Conservation (phyloP, 129 eudicot genomes). For the carrot (Daucus carota) region DNA sequence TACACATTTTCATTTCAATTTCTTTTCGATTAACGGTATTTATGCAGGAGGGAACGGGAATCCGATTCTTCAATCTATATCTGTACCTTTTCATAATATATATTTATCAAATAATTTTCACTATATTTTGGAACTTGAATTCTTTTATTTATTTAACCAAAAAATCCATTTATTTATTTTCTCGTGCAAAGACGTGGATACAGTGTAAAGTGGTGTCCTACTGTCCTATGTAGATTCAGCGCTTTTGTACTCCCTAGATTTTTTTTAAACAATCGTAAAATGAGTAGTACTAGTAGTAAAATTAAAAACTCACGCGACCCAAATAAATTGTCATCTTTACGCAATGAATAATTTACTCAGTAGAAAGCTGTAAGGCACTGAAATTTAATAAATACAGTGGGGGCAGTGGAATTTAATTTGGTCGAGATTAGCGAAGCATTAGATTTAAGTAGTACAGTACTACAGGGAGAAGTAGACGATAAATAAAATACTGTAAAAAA, state of each 20-base stretch:
- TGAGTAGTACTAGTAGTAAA: too few relatives aligned
- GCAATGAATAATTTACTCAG: neutral
- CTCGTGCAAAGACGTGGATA: too few relatives aligned
- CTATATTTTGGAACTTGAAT: too few relatives aligned
- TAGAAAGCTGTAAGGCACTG: neutral
- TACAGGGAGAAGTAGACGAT: neutral
- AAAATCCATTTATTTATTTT: too few relatives aligned
- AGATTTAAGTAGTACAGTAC: neutral
- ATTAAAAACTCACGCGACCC: too few relatives aligned
- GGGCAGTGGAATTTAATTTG: constrained; percentile 8
- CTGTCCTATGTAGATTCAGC: too few relatives aligned
- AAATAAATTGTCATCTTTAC: neutral
- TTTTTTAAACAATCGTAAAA: too few relatives aligned
- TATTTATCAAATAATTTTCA: too few relatives aligned
- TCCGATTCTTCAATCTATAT: neutral
- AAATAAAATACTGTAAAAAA: neutral
- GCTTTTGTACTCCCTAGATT: too few relatives aligned
- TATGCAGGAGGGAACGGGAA: neutral
- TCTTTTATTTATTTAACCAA: too few relatives aligned
- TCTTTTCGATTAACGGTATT: neutral
- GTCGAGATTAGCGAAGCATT: constrained; percentile 2
- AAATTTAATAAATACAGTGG: neutral
- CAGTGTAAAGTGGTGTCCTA: too few relatives aligned
- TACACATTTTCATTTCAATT: neutral
- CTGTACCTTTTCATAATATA: too few relatives aligned